Base-by-base conservation (phyloP, 129 eudicot genomes). In the Silybum marianum region DNA sequence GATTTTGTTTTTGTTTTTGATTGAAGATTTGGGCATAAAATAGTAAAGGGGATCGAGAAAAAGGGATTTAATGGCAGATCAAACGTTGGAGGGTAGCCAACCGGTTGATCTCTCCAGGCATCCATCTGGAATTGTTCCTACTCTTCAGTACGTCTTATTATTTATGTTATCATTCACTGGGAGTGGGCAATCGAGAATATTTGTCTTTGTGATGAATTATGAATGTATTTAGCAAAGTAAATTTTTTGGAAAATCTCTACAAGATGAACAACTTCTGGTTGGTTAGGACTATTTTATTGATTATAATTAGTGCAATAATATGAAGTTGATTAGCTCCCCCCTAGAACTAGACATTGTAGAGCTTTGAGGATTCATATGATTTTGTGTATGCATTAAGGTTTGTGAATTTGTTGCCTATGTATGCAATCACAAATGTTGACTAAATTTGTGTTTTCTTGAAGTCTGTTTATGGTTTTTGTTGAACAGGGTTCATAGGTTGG, bases 41-140 rank as follows among this genome's bases (percentile, higher is more conserved):
- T 54, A 54, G 82, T 76, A 80, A 51, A 77, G 39, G 39, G 6
- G 60, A 51, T 48, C 8, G 34, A 39, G 39, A 72, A 46, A 46
- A 25, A 46, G 66, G 71, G 65, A 69, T 30, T 30, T 40, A 9
- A 83, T 83, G 98, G 98, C 97, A 23, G 97, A 91, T 75, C 96
- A 90, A 81, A 90, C 82, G 39, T n/a, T 87, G 83, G 95, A 90
- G 82, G 96, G 94, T 63, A 91, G 81, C 88, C 91, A 86, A 75
- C 94, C 94, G 0, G 98, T 91, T 78, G 98, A 91, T 86, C 89
- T 89, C 25, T 76, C 93, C 4, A 91, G 88, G 89, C 98, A 91
- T 71, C 94, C 94, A 10, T 91, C 98, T 73, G 94, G 94, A 46
- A 91, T 93, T 30, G 88, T 93, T 22, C 98, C 98, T 77, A 93